A percentile compares a stretch with the other conserved stretches of the same genome.
phyloP scores from a whole-genome alignment of 2,329 filamentous ascomycete genomes.

The Geosmithia putterillii region DNA sequence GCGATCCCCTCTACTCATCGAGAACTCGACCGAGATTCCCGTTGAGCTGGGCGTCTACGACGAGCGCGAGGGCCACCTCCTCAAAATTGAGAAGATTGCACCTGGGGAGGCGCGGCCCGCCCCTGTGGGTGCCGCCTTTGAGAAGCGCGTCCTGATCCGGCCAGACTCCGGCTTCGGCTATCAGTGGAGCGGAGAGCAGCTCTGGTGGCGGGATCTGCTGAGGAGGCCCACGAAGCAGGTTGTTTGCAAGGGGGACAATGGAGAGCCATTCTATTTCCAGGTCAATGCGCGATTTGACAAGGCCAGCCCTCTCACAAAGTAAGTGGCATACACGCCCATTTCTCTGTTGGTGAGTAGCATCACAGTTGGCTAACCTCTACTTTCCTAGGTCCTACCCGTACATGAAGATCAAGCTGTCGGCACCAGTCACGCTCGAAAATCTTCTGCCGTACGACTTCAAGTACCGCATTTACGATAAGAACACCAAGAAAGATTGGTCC shows the following conservation, averaged over 20 bases:
- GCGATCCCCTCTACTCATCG: slow-evolving; percentile 78
- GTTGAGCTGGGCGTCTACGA: slow-evolving; percentile 90
- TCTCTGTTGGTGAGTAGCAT: too few species aligned
- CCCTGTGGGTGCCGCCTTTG: slow-evolving; percentile 81
- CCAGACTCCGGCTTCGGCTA: slow-evolving; percentile 96
- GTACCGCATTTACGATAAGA: slow-evolving; percentile 97
- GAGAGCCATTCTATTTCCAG: slow-evolving; percentile 93
- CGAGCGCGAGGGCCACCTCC: slow-evolving; percentile 70
- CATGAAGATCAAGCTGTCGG: slow-evolving; percentile 85
- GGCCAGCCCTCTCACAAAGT: slow-evolving; percentile 69
- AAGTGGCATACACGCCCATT: too few species aligned
- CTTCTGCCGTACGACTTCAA: slow-evolving; percentile 96
- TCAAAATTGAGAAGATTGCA: slow-evolving; percentile 96
- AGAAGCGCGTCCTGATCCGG: slow-evolving; percentile 77
- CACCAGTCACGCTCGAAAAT: slow-evolving; percentile 89
- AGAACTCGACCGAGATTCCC: slow-evolving; percentile 94
- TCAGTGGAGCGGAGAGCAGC: slow-evolving; percentile 77
- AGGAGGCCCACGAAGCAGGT: slow-evolving; percentile 76
- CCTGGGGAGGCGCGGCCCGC: slow-evolving; percentile 84
- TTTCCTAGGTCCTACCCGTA: slow-evolving; percentile 86
- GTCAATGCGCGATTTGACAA: slow-evolving; percentile 78
- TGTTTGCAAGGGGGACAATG: slow-evolving; percentile 76
- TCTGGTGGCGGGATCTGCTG: slow-evolving; percentile 89
- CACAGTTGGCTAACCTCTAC: too few species aligned
- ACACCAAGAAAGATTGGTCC: slow-evolving; percentile 97